Evolutionary conservation across 2,329 filamentous ascomycete genomes (phyloP).

Genomic region (Botrytis deweyae): DNA sequence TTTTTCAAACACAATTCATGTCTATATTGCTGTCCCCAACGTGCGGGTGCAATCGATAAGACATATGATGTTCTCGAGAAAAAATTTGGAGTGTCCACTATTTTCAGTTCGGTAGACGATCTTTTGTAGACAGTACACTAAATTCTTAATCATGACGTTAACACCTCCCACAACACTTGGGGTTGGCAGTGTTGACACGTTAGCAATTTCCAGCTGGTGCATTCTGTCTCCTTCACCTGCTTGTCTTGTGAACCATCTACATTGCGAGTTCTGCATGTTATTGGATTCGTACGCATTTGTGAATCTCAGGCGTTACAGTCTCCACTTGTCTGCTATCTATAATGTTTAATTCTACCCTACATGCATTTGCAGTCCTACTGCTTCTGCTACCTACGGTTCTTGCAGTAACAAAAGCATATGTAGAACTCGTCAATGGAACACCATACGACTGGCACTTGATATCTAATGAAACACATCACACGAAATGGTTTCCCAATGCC

Average conservation of each 20-base stretch:
- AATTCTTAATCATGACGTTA: not conserved
- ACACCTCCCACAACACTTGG: not conserved
- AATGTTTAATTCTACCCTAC: not conserved
- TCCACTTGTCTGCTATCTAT: not conserved
- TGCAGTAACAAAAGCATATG: constrained; percentile 24
- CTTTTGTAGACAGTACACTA: not conserved
- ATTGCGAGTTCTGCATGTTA: no score
- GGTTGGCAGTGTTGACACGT: not conserved
- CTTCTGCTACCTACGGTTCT: constrained; percentile 1
- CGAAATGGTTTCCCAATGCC: constrained; percentile 26
- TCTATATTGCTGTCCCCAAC: not conserved
- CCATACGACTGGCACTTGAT: constrained; percentile 31
- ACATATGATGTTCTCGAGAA: not conserved
- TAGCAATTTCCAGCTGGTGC: not conserved
- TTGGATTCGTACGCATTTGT: not conserved
- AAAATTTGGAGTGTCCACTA: not conserved
- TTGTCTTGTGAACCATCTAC: not conserved
- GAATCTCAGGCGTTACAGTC: not conserved
- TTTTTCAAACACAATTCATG: not conserved
- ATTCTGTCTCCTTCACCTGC: not conserved
- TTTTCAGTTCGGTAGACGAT: not conserved
- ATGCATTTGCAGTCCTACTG: not conserved
- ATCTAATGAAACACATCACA: constrained; percentile 26
- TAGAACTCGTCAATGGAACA: constrained; percentile 27
- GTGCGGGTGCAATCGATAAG: not conserved